Conservation (phyloP, 768 basidiomycete species). For the Mycena chlorophos region DNA sequence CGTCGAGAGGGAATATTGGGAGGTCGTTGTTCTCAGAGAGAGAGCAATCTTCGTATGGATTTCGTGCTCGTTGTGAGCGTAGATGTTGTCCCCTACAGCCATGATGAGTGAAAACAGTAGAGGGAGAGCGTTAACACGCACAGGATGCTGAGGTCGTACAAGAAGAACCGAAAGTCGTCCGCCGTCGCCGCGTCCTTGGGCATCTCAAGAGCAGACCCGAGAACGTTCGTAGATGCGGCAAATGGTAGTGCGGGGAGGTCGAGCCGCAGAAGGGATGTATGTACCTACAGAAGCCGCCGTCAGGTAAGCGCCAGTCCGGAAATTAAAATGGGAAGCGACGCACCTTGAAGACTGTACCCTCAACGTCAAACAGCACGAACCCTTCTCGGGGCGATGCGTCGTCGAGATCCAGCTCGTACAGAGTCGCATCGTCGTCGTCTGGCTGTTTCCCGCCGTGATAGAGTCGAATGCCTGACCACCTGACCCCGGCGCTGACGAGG, state of each 20-base stretch:
- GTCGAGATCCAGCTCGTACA: not conserved
- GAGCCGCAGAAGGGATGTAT: not conserved
- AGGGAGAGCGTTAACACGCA: not conserved
- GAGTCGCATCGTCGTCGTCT: not conserved
- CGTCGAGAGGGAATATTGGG: too few species aligned
- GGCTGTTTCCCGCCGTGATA: not conserved
- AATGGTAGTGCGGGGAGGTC: not conserved
- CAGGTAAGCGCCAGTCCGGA: not conserved
- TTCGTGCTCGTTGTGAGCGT: not conserved
- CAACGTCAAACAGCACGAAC: not conserved
- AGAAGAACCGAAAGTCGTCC: not conserved
- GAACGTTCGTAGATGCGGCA: not conserved
- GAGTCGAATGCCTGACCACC: too few species aligned
- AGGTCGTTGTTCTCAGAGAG: too few species aligned
- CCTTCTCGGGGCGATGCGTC: not conserved
- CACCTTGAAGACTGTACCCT: constrained; percentile 1
- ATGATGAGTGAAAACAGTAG: too few species aligned
- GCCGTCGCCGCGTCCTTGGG: not conserved
- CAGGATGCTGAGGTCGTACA: not conserved
- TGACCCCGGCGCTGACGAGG: too few species aligned
- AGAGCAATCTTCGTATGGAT: not conserved
- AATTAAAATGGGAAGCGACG: not conserved
- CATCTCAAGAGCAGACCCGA: not conserved
- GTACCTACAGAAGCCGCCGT: not conserved
- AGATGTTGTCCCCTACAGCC: too few species aligned